Base-by-base conservation (phyloP, 208 protist genomes). In the Giardia duodenalis region DNA sequence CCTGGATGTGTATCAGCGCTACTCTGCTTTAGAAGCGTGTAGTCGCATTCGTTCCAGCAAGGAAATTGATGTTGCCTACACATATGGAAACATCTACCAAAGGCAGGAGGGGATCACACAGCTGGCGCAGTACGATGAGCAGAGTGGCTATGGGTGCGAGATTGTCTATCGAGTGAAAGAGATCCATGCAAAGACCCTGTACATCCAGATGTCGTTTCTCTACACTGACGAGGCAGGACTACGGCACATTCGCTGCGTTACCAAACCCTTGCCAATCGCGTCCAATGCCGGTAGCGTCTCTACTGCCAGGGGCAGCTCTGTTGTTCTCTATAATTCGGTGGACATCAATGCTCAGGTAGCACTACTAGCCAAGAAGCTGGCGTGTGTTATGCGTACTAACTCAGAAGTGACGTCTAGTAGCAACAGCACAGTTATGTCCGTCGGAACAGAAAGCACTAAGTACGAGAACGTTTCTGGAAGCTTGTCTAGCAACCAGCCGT, bases 31-130 rank as follows among this genome's bases (percentile, higher is more conserved):
- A 30, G 57, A 76, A 39, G 57, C 57, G 19, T 76, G 57, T 30
- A 39, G 19, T 39, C 57, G 57, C 19, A 76, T 76, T 30, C 57
- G 57, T 39, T 39, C 30, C 57, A 76, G 30, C 30, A 10, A 10
- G 19, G 57, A 30, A 76, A 10, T 76, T 30, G 57, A 76, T 10
- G 57, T 76, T 30, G 30, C 19, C 30, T 76, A 76, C 57, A 76
- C 57, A 76, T 76, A 76, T 76, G 57, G 57, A 76, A 30, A 30
- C 57, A 76, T 76, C 57, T 76, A 76, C 57, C 57, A 76, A 30
- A 10, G 57, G 19, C 57, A 76, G 30, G 57, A 76, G 19, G 57
- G 57, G 57, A 10, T 76, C 57, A 76, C 57, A 30, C 19, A 10
- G 19, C 10, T 76, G 57, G 57, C 57, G 19, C 57, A 76, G 57